These are phyloP conservation scores for Leccinum proximum DNA, from an alignment of 1,284 basidiomycete species.

Conservation along the genomic window DNA sequence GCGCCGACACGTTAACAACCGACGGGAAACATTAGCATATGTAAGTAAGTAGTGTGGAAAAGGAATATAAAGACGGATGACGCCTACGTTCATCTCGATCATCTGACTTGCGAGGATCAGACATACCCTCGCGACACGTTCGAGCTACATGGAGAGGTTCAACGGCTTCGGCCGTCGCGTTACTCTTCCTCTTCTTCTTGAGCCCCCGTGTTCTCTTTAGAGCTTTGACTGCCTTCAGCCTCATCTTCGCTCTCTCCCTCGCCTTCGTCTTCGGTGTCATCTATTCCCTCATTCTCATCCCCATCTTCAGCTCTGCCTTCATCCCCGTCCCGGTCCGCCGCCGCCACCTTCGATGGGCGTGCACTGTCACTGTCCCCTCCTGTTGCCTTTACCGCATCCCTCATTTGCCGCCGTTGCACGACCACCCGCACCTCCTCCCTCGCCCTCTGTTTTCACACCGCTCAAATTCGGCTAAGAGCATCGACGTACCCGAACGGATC, in stretches of 20 bases:
- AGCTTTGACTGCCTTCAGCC: neutral
- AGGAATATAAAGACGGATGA: neutral
- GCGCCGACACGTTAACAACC: neutral
- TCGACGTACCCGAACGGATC: slow-evolving; percentile 76
- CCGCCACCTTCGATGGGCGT: neutral
- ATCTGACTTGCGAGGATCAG: slow-evolving; percentile 73
- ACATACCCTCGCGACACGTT: slow-evolving; percentile 64
- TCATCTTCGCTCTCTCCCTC: slow-evolving; percentile 1
- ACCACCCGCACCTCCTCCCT: slow-evolving; percentile 34
- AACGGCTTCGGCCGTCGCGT: slow-evolving; percentile 31
- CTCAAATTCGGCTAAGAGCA: slow-evolving; percentile 74
- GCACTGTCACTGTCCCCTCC: neutral
- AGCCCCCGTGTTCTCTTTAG: slow-evolving; percentile 1
- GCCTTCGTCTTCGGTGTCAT: neutral
- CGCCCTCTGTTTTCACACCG: slow-evolving; percentile 66
- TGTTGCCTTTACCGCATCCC: neutral
- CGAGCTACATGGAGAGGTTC: slow-evolving; percentile 72
- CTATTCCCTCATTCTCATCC: neutral
- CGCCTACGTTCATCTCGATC: slow-evolving; percentile 66
- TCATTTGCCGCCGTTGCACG: slow-evolving; percentile 37
- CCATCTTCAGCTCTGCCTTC: neutral
- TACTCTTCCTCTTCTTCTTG: slow-evolving; percentile 4
- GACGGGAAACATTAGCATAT: neutral
- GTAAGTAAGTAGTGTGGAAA: neutral
- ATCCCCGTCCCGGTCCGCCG: neutral